Percentiles rank a stretch among this genome's conserved stretches.
phyloP scores from a whole-genome alignment of 2,329 filamentous ascomycete species.

The Fusarium fujikuroi region DNA sequence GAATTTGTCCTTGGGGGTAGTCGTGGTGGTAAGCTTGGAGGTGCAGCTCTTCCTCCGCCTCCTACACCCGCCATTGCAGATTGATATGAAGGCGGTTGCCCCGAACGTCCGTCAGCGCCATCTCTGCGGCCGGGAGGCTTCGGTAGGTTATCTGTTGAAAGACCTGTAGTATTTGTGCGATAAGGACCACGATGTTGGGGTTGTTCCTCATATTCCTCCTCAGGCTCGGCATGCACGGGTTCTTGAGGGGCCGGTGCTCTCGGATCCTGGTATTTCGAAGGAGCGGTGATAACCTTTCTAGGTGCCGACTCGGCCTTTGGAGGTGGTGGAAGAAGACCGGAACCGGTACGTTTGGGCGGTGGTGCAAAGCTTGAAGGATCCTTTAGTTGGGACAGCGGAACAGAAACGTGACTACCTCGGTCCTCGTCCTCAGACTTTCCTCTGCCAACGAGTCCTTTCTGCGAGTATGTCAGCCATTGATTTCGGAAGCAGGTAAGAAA shows the following conservation, averaged over 20 bases:
- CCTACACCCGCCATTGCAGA: slow-evolving; percentile 42
- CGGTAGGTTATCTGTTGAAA: slow-evolving; percentile 75
- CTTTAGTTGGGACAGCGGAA: slow-evolving; percentile 75
- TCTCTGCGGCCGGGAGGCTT: slow-evolving; percentile 71
- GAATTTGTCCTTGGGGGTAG: slow-evolving; percentile 62
- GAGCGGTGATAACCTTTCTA: slow-evolving; percentile 46
- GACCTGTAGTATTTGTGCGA: slow-evolving; percentile 74
- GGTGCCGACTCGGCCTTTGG: slow-evolving; percentile 42
- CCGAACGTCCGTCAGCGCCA: slow-evolving; percentile 50
- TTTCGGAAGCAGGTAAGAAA: neutral
- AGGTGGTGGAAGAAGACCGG: slow-evolving; percentile 48
- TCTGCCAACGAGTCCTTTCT: slow-evolving; percentile 61
- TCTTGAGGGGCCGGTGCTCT: slow-evolving; percentile 30
- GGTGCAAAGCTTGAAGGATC: slow-evolving; percentile 84
- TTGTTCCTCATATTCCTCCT: slow-evolving; percentile 44
- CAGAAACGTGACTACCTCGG: slow-evolving; percentile 53
- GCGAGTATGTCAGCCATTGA: slow-evolving; percentile 6
- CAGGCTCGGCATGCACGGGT: slow-evolving; percentile 12
- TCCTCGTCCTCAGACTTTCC: slow-evolving; percentile 49
- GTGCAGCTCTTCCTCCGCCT: slow-evolving; percentile 42
- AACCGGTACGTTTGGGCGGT: slow-evolving; percentile 72
- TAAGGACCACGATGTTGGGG: slow-evolving; percentile 71
- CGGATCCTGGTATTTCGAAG: slow-evolving; percentile 51
- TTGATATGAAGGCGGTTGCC: slow-evolving; percentile 48
- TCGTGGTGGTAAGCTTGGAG: slow-evolving; percentile 77